These are phyloP conservation scores for Salvia sclarea DNA, from an alignment of 305 asterid species.

Conservation along the genomic window DNA sequence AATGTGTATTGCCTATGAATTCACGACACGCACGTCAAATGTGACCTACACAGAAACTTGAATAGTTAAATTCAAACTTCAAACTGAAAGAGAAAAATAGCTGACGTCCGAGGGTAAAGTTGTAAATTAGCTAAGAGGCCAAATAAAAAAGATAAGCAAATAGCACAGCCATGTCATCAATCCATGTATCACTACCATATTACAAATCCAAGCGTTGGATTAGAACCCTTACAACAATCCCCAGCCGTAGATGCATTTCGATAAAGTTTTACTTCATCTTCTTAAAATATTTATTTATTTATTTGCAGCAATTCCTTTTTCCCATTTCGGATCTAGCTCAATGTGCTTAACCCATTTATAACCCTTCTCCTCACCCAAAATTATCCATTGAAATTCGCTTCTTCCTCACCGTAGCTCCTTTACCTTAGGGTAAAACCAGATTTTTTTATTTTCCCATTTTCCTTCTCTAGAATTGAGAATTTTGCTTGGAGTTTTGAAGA, in stretches of 20 bases:
- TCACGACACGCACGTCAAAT: too few relatives aligned
- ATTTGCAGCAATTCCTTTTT: conserved; percentile 6
- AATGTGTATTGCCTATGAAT: too few relatives aligned
- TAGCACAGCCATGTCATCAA: conserved; percentile 12
- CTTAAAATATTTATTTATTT: neutral
- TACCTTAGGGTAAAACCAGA: too few relatives aligned
- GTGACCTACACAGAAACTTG: too few relatives aligned
- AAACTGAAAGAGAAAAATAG: too few relatives aligned
- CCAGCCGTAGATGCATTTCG: conserved; percentile 8
- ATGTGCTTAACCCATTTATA: conserved; percentile 36
- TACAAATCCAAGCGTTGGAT: neutral
- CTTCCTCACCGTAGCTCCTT: neutral
- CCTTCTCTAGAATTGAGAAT: neutral
- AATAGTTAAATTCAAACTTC: too few relatives aligned
- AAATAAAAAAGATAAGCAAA: neutral
- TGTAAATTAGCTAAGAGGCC: neutral
- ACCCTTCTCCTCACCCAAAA: conserved; percentile 13
- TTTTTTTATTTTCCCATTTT: too few relatives aligned
- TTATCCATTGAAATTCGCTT: conserved; percentile 25
- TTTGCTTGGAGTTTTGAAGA: neutral
- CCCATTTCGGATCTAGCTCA: conserved; percentile 32
- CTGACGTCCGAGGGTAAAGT: neutral
- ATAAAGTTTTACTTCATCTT: neutral
- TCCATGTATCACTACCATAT: neutral
- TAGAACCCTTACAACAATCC: neutral